Base-by-base conservation (phyloP, 345 rosid genomes). In the Eucalyptus sp. region DNA sequence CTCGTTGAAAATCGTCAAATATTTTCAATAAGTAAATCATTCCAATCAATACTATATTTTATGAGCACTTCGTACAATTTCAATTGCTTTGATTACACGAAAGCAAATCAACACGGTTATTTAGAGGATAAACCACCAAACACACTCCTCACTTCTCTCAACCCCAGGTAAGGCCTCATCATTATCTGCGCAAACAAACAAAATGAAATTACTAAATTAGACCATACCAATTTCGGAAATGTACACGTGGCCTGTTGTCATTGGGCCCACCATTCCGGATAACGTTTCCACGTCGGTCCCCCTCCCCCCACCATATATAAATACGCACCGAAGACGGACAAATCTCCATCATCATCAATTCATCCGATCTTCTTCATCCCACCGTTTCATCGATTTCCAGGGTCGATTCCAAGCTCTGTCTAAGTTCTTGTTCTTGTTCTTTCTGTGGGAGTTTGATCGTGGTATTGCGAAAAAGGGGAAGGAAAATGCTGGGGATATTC, bases 401-500 rank as follows among this genome's bases (percentile, higher is more conserved):
- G 25, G 46, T 18, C 7, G 25, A 2, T 71, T 20, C 22, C 41
- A 37, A 71, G 13, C 46, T 41, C 81, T 5, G 25, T 71, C 2
- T 44, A 37, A 71, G 44, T 13, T 85, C 8, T 31, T 3, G 18
- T 13, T 7, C 5, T 48, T 20, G 14, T 27, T 58, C n/a, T 25
- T 25, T 11, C 13, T 58, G 64, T 58, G 60, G 60, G 31, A 25
- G 7, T 44, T n/a, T 84, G 41, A 29, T 54, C 20, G 33, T 52
- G 43, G 43, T 17, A 12, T 18, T 56, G 15, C 10, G 54, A 88
- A 29, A 58, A 27, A 8, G 64, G 64, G 13, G 25, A 41, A 37
- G 9, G 62, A 92, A 90, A 88, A 96, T 96, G 98, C 89, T 96
- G 93, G 95, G 95, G 6, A 91, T 96, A 86, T 94, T 96, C 95